Evolutionary conservation across 2,329 filamentous ascomycete species (phyloP), one percentile per base, ranked within the genome.

Genomic region (Claviceps pazoutovae): DNA sequence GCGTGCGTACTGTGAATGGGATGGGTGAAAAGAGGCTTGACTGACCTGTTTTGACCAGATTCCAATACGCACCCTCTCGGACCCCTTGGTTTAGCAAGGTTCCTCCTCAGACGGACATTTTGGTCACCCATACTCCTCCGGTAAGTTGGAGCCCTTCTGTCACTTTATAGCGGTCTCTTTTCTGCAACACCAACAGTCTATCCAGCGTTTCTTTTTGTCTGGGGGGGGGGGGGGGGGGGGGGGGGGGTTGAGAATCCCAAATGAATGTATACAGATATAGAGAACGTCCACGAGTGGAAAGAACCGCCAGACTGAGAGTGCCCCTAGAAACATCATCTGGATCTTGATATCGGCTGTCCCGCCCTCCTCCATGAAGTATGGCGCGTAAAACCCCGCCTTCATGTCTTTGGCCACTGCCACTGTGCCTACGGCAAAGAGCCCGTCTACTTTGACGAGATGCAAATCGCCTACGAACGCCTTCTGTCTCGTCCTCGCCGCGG

Each of bases 321-420:
- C 8, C 13, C 9, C 14, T 52, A 79, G 74, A 79, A 79, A 64
- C 74, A 80, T 61, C 87, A 95, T 62, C 72, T 82, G 37, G 84
- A 84, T 57, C 75, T 81, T 49, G 80, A 75, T 2, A 69, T 88
- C 45, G 88, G 87, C 51, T 90, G 86, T 57, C 78, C 81, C 6
- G 75, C 78, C 52, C 74, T 95, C 5, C 73, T 91, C 5, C 68
- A 73, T 14, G 88, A 94, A 61, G 66, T 86, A 17, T 87, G 84
- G 81, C 78, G 84, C 38, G 80, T 88, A 11, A 81, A 79, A 55
- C 89, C 89, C 0, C 72, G 72, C 13, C 70, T 95, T 14, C 88
- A 95, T 65, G 76, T 95, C 47, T 95, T 93, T 64, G 89, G 88
- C 1, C 89, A 95, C 66, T 77, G 90, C 23, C 89, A 95, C 68